These are phyloP conservation scores for Actinomortierella ambigua DNA, from an alignment of 371 early-diverging fungal species.

Conservation along the genomic window DNA sequence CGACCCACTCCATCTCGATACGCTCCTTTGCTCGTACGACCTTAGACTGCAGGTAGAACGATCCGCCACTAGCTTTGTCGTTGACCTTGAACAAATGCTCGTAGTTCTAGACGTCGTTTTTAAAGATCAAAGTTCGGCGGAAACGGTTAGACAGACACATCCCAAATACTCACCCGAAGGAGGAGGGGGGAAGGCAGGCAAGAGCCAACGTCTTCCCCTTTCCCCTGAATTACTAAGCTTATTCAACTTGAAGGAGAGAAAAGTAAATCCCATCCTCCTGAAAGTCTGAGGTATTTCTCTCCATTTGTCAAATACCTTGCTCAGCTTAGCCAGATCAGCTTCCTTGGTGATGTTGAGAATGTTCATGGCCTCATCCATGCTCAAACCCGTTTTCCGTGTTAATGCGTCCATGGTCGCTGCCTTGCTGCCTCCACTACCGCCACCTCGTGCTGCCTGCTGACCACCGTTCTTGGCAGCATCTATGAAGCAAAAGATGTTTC, in stretches of 20 bases:
- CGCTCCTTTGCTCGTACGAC: constrained; percentile 93
- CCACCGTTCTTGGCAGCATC: constrained; percentile 61
- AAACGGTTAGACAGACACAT: too few relatives aligned
- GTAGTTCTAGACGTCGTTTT: constrained; percentile 66
- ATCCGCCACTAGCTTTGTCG: constrained; percentile 86
- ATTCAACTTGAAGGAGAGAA: not conserved
- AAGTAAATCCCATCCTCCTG: not conserved
- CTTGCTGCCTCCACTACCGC: constrained; percentile 60
- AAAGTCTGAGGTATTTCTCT: not conserved
- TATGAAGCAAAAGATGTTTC: constrained; percentile 13
- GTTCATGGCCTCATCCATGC: constrained; percentile 90
- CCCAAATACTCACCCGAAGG: too few relatives aligned
- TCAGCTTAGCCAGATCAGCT: constrained; percentile 70
- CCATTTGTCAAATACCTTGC: constrained; percentile 56
- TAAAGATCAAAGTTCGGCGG: not conserved
- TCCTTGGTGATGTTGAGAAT: constrained; percentile 89
- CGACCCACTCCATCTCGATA: constrained; percentile 84
- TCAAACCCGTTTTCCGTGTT: constrained; percentile 85
- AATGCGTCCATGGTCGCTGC: constrained; percentile 71
- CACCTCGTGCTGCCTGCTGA: constrained; percentile 65
- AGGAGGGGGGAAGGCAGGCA: not conserved
- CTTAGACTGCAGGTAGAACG: constrained; percentile 94
- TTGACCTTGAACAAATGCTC: constrained; percentile 90
- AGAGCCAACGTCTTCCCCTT: too few relatives aligned
- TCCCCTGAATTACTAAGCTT: too few relatives aligned